Evolutionary conservation across 2,329 filamentous ascomycete genomes (phyloP).

Genomic region (Huntiella savannae): DNA sequence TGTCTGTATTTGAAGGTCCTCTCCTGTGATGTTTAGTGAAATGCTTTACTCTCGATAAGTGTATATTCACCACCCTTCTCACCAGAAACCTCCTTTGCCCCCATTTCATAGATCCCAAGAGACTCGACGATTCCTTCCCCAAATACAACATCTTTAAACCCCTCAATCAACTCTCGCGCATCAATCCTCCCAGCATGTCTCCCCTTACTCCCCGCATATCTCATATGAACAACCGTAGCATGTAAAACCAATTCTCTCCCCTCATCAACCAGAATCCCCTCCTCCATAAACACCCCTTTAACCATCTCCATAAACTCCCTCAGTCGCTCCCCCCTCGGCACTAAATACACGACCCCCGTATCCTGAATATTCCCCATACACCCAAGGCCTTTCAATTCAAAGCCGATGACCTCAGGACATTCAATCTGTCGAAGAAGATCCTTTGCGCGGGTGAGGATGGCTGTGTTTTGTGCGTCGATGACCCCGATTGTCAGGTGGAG

Average conservation of each 20-base stretch:
- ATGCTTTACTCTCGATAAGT: not conserved
- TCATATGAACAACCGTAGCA: conserved; percentile 71
- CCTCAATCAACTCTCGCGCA: conserved; percentile 33
- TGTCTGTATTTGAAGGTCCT: not conserved
- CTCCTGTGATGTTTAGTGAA: not conserved
- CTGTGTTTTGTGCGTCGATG: conserved; percentile 43
- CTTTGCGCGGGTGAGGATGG: conserved; percentile 10
- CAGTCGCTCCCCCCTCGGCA: not conserved
- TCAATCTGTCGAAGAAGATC: no score
- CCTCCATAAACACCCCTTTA: conserved; percentile 27
- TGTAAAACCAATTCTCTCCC: conserved; percentile 53
- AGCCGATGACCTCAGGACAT: no score
- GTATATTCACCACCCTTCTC: conserved; percentile 32
- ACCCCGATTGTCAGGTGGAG: conserved; percentile 76
- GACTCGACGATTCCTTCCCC: not conserved
- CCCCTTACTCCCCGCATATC: conserved; percentile 39
- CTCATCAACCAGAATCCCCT: conserved; percentile 31
- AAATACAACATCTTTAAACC: conserved; percentile 43
- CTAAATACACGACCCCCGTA: not conserved
- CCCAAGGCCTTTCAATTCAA: not conserved
- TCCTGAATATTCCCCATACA: not conserved
- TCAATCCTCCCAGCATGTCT: conserved; percentile 18
- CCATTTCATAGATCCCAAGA: conserved; percentile 73
- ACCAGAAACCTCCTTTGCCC: conserved; percentile 45
- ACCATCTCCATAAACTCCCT: not conserved